Evolutionary conservation across 2,329 filamentous ascomycete genomes (phyloP).

Genomic region (Aspergillus tamarii): DNA sequence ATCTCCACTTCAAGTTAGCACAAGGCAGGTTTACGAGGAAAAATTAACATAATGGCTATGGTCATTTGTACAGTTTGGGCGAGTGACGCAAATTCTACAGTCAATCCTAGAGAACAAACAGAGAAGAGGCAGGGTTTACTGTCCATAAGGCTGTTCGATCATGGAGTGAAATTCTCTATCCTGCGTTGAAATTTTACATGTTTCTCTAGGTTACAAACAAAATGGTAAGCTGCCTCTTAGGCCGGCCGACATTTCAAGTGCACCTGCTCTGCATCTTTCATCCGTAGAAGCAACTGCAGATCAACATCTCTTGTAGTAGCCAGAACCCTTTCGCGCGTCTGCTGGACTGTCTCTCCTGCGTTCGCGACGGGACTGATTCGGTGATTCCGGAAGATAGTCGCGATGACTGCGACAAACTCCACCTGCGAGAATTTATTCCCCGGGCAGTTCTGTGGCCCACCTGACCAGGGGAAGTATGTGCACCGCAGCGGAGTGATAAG

Average conservation of each 20-base stretch:
- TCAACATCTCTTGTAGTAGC: slow-evolving; percentile 6
- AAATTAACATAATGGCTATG: too few species aligned
- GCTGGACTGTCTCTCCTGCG: background rate
- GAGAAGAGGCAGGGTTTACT: too few species aligned
- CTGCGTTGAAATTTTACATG: too few species aligned
- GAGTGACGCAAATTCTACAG: too few species aligned
- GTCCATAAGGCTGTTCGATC: too few species aligned
- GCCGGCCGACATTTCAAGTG: background rate
- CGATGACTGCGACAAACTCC: slow-evolving; percentile 11
- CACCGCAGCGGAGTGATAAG: background rate
- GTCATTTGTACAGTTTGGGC: too few species aligned
- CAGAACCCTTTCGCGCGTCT: background rate
- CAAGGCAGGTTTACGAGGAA: too few species aligned
- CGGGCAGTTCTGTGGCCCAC: slow-evolving; percentile 8
- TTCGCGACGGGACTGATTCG: background rate
- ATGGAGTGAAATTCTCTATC: too few species aligned
- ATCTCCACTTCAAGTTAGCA: too few species aligned
- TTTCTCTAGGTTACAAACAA: too few species aligned
- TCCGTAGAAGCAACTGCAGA: slow-evolving; percentile 4
- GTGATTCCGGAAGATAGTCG: slow-evolving; percentile 2
- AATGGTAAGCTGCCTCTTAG: background rate
- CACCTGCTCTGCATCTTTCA: slow-evolving; percentile 7
- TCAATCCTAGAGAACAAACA: too few species aligned
- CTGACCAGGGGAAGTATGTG: slow-evolving; percentile 11
- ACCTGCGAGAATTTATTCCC: slow-evolving; percentile 10